Conservation (phyloP, 2,329 filamentous ascomycete species). For the Mycosphaerella sp. region DNA sequence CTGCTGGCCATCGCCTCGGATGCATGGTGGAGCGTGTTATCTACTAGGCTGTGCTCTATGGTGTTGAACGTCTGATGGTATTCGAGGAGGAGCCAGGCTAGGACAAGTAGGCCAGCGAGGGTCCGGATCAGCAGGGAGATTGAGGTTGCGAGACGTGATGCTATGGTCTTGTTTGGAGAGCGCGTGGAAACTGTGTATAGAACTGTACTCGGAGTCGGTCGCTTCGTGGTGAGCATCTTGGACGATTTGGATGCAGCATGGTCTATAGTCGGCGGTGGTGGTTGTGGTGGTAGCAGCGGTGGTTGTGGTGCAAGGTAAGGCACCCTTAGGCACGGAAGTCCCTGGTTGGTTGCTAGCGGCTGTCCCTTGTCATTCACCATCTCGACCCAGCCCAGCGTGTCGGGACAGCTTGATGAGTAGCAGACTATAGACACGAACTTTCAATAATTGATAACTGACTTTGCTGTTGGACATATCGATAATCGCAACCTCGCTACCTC, state of each 20-base stretch:
- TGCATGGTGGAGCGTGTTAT: not conserved
- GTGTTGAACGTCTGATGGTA: constrained; percentile 10
- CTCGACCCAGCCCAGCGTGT: too few species aligned
- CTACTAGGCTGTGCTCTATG: not conserved
- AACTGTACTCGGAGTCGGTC: constrained; percentile 70
- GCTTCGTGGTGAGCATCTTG: constrained; percentile 31
- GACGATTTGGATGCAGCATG: not conserved
- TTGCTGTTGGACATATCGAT: too few species aligned
- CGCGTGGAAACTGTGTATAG: constrained; percentile 87
- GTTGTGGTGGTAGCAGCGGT: not conserved
- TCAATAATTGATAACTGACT: too few species aligned
- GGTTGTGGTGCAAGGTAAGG: not conserved
- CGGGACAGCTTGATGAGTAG: too few species aligned
- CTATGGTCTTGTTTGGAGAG: constrained; percentile 46
- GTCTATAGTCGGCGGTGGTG: too few species aligned
- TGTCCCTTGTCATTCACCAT: too few species aligned
- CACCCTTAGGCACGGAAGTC: too few species aligned
- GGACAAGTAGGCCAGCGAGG: constrained; percentile 38
- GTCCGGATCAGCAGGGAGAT: constrained; percentile 43
- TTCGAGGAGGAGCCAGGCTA: constrained; percentile 30
- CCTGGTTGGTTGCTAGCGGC: too few species aligned
- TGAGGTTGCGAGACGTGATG: constrained; percentile 36
- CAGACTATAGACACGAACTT: too few species aligned
- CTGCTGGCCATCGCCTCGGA: not conserved
- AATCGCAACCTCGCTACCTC: too few species aligned